phyloP scores from a whole-genome alignment of 331 rosid species.

The Arachis monticola region DNA sequence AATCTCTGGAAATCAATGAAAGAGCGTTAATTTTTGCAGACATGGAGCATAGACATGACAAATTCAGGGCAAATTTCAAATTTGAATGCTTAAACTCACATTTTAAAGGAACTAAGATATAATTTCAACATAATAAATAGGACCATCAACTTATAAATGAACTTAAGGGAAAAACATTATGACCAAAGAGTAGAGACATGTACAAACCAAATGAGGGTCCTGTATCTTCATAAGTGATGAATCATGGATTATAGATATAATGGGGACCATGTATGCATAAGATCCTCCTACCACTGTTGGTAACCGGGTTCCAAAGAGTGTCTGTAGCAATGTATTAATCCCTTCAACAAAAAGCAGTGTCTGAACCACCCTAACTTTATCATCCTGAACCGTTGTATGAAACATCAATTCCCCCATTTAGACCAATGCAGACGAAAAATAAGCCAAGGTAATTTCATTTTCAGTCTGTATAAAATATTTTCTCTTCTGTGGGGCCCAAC shows the following conservation, averaged over 20 bases:
- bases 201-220: constrained; percentile 76
- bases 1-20: constrained; percentile 65
- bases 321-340: constrained; percentile 90
- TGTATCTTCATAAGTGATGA: constrained; percentile 60
- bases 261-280: constrained; percentile 96
- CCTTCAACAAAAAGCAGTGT: constrained; percentile 94
- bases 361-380: constrained; percentile 97
- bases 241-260: constrained; percentile 91
- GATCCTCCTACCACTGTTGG: constrained; percentile 99
- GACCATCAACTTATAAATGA: constrained; percentile 16
- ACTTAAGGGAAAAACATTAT: not conserved
- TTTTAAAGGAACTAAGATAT: not conserved
- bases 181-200: constrained; percentile 20
- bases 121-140: not conserved
- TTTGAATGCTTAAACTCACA: not conserved
- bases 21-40: constrained; percentile 13
- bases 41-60: not conserved
- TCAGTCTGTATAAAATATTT: constrained; percentile 21
- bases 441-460: constrained; percentile 24
- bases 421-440: constrained; percentile 26
- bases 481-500: constrained; percentile 32
- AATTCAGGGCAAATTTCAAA: constrained; percentile 3
- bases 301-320: constrained; percentile 93
- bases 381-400: constrained; percentile 62
- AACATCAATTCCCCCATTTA: constrained; percentile 12